Base-by-base conservation (phyloP, 2,329 filamentous ascomycete genomes). In the Colletotrichum lini region DNA sequence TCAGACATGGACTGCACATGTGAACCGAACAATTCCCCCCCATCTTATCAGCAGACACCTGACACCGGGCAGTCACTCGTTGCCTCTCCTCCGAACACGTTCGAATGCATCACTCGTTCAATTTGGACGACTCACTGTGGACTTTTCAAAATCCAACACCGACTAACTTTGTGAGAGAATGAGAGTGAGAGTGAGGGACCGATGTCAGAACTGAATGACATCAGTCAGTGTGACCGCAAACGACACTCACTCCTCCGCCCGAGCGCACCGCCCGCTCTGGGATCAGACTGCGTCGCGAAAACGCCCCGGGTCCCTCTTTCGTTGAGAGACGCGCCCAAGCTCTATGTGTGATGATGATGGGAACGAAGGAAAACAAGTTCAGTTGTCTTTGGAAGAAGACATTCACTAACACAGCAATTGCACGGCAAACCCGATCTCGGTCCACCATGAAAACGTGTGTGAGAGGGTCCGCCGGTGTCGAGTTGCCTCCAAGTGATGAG, bases 231-330 rank as follows among this genome's bases (percentile, higher is more conserved):
- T 44, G 15, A 26, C 62, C 53, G 67, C 62, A 70, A 60, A 56
- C 67, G 40, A 69, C 44, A 18, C 18, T 5, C 23, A 13, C 57
- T 30, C 26, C 30, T 13, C 44, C 40, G 62, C 26, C 38, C 42
- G n/a, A 42, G 38, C 47, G n/a, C 35, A 16, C 47, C 18, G 30
- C 30, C 6, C 18, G 26, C 26, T 30, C 50, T 13, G 15, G 3
- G 30, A 15, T 21, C 35, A 62, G 63, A 58, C 62, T 47, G 23
- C 50, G 40, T 70, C 67, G 63, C 63, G 64, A 63, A 63, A 49
- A 13, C 47, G 49, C 61, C 42, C 56, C 57, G 52, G 63, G 61
- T 67, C 50, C 64, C 67, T 57, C 57, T 67, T 67, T 67, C 57
- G 50, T 62, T 70, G 64, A 66, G 64, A 61, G 64, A 21, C 49